Evolutionary conservation across 495 filamentous ascomycete species (phyloP).

Genomic region (Penicillium salamii): DNA sequence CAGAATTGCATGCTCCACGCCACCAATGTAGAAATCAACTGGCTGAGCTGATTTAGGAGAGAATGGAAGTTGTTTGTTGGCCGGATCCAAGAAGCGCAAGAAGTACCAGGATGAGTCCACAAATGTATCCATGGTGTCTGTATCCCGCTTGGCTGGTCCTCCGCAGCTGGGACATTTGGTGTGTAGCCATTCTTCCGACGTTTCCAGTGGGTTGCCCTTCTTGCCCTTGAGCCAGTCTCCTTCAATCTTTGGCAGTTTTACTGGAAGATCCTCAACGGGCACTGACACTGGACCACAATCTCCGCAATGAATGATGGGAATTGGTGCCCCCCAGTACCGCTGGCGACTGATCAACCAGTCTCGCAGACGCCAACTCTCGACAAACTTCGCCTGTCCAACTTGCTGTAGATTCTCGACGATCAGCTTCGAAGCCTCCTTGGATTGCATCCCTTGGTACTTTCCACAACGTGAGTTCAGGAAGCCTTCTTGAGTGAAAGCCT

Average conservation of each 20-base stretch:
- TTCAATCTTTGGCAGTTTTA: constrained; percentile 68
- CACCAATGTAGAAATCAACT: constrained; percentile 83
- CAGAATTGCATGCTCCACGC: constrained; percentile 86
- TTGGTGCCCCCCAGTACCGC: constrained; percentile 87
- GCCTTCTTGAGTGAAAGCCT: constrained; percentile 46
- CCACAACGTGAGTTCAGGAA: constrained; percentile 42
- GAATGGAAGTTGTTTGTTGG: constrained; percentile 61
- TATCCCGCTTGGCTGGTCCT: constrained; percentile 71
- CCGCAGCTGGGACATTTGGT: constrained; percentile 72
- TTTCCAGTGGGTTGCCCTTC: constrained; percentile 73
- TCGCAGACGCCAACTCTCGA: constrained; percentile 71
- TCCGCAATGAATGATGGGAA: constrained; percentile 81
- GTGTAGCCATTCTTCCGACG: constrained; percentile 69
- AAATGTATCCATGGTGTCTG: constrained; percentile 95
- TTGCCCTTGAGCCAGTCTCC: constrained; percentile 65
- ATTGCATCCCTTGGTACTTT: constrained; percentile 52
- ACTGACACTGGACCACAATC: constrained; percentile 79
- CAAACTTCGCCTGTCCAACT: constrained; percentile 50
- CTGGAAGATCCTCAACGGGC: constrained; percentile 70
- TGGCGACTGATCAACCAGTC: constrained; percentile 90
- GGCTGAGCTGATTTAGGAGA: constrained; percentile 59
- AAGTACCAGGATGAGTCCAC: constrained; percentile 94
- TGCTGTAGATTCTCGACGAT: constrained; percentile 56
- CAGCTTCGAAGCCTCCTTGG: constrained; percentile 57
- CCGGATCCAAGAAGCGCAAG: constrained; percentile 70